Conservation (phyloP, 495 filamentous ascomycete species). For the Chlorociboria aeruginascens region DNA sequence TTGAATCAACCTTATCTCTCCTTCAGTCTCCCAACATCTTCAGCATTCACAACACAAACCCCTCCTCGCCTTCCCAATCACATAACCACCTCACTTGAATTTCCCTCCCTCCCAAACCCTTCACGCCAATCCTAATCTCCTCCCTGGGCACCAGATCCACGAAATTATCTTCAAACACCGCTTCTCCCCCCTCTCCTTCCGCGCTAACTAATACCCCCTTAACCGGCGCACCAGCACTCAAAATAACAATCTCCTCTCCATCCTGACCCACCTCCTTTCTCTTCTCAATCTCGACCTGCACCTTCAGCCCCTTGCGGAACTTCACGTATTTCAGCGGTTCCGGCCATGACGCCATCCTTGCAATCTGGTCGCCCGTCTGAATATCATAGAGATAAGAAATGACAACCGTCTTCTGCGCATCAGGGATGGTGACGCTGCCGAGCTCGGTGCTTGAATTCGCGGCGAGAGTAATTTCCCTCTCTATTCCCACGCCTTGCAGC, state of each 20-base stretch:
- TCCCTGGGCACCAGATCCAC: slow-evolving; percentile 35
- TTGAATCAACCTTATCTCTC: neutral
- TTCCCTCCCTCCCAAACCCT: slow-evolving; percentile 13
- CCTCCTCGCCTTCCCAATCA: slow-evolving; percentile 14
- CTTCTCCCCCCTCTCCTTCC: slow-evolving; percentile 21
- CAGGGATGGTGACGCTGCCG: slow-evolving; percentile 24
- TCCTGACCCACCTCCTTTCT: neutral
- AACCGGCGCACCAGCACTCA: slow-evolving; percentile 29
- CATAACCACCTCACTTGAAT: slow-evolving; percentile 9
- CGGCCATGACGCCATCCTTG: slow-evolving; percentile 62
- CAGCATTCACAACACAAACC: slow-evolving; percentile 9
- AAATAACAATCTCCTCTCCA: slow-evolving; percentile 14
- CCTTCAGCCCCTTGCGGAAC: slow-evolving; percentile 33
- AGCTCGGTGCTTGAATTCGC: slow-evolving; percentile 61
- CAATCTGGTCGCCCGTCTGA: slow-evolving; percentile 32
- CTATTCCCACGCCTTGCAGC: slow-evolving; percentile 30
- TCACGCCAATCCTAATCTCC: slow-evolving; percentile 20
- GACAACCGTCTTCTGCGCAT: slow-evolving; percentile 34
- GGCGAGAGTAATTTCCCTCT: slow-evolving; percentile 34
- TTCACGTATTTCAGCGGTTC: slow-evolving; percentile 73
- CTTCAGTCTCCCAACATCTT: no score
- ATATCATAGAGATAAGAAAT: slow-evolving; percentile 33
- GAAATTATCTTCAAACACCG: slow-evolving; percentile 33
- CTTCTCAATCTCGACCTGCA: slow-evolving; percentile 13
- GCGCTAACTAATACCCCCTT: slow-evolving; percentile 34